Percentiles rank a stretch among this genome's conserved stretches.
Evolutionary conservation across 192 early-diverging fungal species (phyloP).

Genomic region (Helicostylum pulchrum): DNA sequence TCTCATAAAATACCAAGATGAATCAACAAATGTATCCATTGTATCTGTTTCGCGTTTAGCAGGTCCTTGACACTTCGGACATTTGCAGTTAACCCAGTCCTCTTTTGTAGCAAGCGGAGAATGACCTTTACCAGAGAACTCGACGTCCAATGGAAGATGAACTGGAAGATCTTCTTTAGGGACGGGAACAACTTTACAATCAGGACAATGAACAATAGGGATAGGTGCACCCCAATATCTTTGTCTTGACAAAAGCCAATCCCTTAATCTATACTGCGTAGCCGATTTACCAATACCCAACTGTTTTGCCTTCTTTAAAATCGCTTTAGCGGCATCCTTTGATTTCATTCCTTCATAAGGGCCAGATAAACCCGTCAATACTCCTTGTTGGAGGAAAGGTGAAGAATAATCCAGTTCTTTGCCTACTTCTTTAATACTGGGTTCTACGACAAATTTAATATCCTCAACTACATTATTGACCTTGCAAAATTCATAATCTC

Average conservation of each 20-base stretch:
- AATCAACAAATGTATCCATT: slow-evolving; percentile 98
- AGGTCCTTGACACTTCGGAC: slow-evolving; percentile 71
- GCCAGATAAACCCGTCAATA: slow-evolving; percentile 54
- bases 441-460: slow-evolving; percentile 52
- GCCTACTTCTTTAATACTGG: slow-evolving; percentile 12
- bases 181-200: slow-evolving; percentile 84
- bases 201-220: slow-evolving; percentile 84
- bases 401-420: slow-evolving; percentile 2
- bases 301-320: slow-evolving; percentile 46
- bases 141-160: slow-evolving; percentile 56
- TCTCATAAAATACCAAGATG: slow-evolving; percentile 94
- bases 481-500: slow-evolving; percentile 68
- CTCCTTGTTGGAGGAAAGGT: slow-evolving; percentile 46
- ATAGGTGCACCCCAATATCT: slow-evolving; percentile 97
- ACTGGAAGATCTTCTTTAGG: slow-evolving; percentile 79
- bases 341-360: slow-evolving; percentile 59
- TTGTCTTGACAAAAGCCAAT: slow-evolving; percentile 96
- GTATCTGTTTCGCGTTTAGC: slow-evolving; percentile 88
- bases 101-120: slow-evolving; percentile 62
- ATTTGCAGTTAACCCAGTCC: slow-evolving; percentile 73
- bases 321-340: slow-evolving; percentile 51
- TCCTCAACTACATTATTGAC: slow-evolving; percentile 44
- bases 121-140: slow-evolving; percentile 62
- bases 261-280: slow-evolving; percentile 64
- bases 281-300: slow-evolving; percentile 44